Base-by-base conservation (phyloP, 1,139 yeast species). In the Eremothecium coryli region DNA sequence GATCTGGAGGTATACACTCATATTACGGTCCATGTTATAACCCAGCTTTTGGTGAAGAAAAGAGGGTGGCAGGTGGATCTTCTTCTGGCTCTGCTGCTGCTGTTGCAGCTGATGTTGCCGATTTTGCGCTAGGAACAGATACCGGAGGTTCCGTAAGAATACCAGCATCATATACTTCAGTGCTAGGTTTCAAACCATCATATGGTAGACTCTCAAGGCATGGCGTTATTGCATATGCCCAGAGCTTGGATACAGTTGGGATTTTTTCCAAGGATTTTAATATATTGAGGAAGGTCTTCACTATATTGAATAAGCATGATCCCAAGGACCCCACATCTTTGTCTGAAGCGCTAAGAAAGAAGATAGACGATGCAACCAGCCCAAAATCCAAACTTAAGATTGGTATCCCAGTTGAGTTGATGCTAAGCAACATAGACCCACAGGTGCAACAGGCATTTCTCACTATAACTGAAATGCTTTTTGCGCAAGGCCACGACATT, bases 61-160 rank as follows among this genome's bases (percentile, higher is more conserved):
- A 46, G 23, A 41, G 62, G 39, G 65, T 82, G 0, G 66, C 84
- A 1, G 98, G 98, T 2, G 98, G 98, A 0, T 86, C 96, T 0
- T 84, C 95, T 3, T 96, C 97, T 8, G 98, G 98, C 0, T 73
- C 93, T 31, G 97, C 97, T 0, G 95, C 95, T 1, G 82, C 93
- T 0, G 95, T 88, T 2, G 78, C 88, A 2, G 72, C 78, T 0
- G 76, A 63, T 1, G 52, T 76, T 45, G 81, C 76, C 18, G 82
- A 80, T 50, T 76, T 78, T 40, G 70, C 84, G 1, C 58, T 93
- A 27, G 99, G 98, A 0, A 82, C 97, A 0, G 99, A 90, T 50
- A 90, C 99, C 0, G 99, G 99, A 3, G 99, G 99, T 0, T 85
- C 96, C 0, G 85, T 90, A 1, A 65, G 99, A 39, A 64, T 82